Percentiles rank a stretch among this genome's conserved stretches.
Conservation (phyloP, 768 basidiomycete species). For the Boletus vermiculosoides region DNA sequence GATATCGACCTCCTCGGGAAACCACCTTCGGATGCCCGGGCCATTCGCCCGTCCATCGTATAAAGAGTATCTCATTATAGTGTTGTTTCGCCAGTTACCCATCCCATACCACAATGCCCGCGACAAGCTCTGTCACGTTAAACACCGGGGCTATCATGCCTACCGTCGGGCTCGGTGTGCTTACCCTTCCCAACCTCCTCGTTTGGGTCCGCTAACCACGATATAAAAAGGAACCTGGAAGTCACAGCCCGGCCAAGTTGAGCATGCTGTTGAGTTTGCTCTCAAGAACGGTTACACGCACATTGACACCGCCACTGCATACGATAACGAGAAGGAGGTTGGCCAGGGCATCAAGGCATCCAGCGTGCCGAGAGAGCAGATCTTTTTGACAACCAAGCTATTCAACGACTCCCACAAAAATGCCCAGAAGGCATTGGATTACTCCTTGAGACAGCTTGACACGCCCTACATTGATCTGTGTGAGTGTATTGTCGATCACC, state of each 20-base stretch:
- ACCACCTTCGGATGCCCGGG: neutral
- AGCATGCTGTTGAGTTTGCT: neutral
- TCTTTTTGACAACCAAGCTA: constrained; percentile 57
- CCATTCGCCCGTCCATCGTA: neutral
- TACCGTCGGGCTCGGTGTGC: constrained; percentile 54
- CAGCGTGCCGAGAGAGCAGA: neutral
- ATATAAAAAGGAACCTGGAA: constrained; percentile 65
- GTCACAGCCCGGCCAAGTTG: constrained; percentile 45
- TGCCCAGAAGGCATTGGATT: constrained; percentile 58
- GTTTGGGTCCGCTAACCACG: neutral
- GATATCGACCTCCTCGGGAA: too few species aligned
- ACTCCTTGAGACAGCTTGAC: constrained; percentile 57
- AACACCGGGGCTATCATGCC: constrained; percentile 66
- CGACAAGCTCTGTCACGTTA: constrained; percentile 50
- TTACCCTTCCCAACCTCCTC: neutral
- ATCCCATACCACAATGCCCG: constrained; percentile 37
- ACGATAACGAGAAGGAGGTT: neutral
- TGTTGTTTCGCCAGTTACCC: neutral
- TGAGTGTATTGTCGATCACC: constrained; percentile 29
- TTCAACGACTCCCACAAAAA: constrained; percentile 56
- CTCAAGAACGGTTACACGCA: neutral
- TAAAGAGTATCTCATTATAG: neutral
- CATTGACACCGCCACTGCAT: neutral
- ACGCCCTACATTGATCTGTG: constrained; percentile 73
- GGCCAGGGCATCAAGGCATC: neutral